Base-by-base conservation (phyloP, 208 protist genomes). In the Crithidia sp. region DNA sequence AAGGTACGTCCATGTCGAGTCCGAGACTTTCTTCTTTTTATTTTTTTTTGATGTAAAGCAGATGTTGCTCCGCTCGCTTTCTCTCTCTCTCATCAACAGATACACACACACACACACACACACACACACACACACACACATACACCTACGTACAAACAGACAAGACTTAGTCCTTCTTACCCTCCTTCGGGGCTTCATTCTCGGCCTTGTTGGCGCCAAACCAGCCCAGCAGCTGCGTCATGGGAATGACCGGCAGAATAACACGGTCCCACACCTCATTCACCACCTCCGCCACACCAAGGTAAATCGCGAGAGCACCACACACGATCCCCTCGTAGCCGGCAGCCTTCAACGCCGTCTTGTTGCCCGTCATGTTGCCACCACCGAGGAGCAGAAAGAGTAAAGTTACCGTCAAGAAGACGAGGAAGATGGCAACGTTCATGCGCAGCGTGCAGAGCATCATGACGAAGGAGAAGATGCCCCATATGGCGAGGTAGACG, bases 291-390 rank as follows among this genome's bases (percentile, higher is more conserved):
- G 83, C 83, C 19, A 88, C 64, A 28, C 74, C 77, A n/a, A 86
- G 70, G 63, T 93, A 93, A 12, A 93, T n/a, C 2, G 88, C 82
- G 40, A 77, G 53, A 44, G 56, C 49, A 12, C 87, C 87, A 52
- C 83, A 86, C 47, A 89, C 40, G 58, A 90, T 74, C 3, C 84
- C 87, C 36, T 83, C 77, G 59, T 75, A 85, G 50, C 87, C 84
- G 4, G 70, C 82, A 39, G 77, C 76, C 36, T 61, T 63, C 19
- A 73, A 39, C 49, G 68, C 73, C 0, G 47, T 60, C 10, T 39
- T n/a, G 73, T 69, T 83, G 62, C 28, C 16, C 13, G 39, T 10
- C 67, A 83, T 76, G 55, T 64, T 76, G 44, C 54, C 64, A 16
- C 57, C 54, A 5, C 40, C 75, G 0, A 84, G 59, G 47, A 74